phyloP scores from a whole-genome alignment of 768 basidiomycete genomes.

The Hypsizygus marmoreus region DNA sequence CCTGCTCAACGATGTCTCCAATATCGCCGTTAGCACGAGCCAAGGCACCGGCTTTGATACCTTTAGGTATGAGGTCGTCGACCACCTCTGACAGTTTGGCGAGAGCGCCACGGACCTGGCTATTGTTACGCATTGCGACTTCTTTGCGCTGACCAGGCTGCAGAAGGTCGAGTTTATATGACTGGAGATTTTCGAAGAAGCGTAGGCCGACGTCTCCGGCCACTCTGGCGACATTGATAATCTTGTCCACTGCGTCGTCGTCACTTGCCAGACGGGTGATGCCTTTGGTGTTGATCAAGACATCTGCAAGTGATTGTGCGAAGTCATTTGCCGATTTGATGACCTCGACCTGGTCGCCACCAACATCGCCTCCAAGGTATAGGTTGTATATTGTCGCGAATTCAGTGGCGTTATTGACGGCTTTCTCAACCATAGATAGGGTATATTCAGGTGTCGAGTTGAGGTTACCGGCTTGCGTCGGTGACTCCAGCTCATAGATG shows the following conservation, averaged over 20 bases:
- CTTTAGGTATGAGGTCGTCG: conserved; percentile 85
- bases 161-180: conserved; percentile 87
- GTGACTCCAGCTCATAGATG: conserved; percentile 97
- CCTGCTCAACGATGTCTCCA: conserved; percentile 93
- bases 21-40: conserved; percentile 88
- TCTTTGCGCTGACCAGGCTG: conserved; percentile 78
- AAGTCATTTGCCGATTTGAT: conserved; percentile 98
- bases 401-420: conserved; percentile 90
- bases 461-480: conserved; percentile 89
- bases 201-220: conserved; percentile 89
- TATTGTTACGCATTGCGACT: conserved; percentile 87
- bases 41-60: conserved; percentile 65
- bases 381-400: conserved; percentile 95
- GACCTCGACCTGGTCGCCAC: conserved; percentile 95
- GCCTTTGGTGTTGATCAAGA: conserved; percentile 92
- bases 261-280: conserved; percentile 90
- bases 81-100: conserved; percentile 85
- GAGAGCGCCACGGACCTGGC: conserved; percentile 80
- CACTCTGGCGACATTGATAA: conserved; percentile 78
- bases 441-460: conserved; percentile 99
- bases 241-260: conserved; percentile 91
- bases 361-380: conserved; percentile 81
- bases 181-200: conserved; percentile 95
- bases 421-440: conserved; percentile 97
- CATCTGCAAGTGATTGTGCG: conserved; percentile 90